These are phyloP conservation scores for Mycena galopus DNA, from an alignment of 768 basidiomycete species.

Conservation along the genomic window DNA sequence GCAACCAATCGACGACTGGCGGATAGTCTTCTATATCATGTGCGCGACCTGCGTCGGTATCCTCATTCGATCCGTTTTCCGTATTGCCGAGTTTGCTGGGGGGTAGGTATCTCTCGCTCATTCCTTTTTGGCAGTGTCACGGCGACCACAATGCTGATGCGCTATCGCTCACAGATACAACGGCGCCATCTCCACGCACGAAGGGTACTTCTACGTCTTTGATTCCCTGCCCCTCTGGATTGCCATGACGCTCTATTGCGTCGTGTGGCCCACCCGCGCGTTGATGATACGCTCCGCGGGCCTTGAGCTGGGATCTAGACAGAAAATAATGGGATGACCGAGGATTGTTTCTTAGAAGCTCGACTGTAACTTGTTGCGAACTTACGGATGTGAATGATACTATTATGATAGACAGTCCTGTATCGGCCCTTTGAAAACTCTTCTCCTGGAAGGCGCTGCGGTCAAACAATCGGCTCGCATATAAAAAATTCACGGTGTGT, in stretches of 20 bases:
- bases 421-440: no score
- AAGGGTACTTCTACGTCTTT: slow-evolving; percentile 65
- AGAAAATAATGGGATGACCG: slow-evolving; percentile 40
- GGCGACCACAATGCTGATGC: neutral
- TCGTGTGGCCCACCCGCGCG: slow-evolving; percentile 35
- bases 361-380: no score
- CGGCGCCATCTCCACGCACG: slow-evolving; percentile 60
- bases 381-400: no score
- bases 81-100: slow-evolving; percentile 60
- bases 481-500: no score
- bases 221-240: slow-evolving; percentile 67
- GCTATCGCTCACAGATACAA: slow-evolving; percentile 21
- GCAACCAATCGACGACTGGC: slow-evolving; percentile 31
- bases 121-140: neutral
- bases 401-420: no score
- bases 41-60: slow-evolving; percentile 17
- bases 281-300: neutral
- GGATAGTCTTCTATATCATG: slow-evolving; percentile 1
- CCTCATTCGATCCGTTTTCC: slow-evolving; percentile 65
- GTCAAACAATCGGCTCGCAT: no score
- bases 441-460: no score
- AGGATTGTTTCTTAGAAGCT: no score
- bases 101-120: slow-evolving; percentile 48
- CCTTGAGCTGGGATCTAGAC: neutral
- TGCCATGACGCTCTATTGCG: slow-evolving; percentile 55